phyloP scores from a whole-genome alignment of 495 filamentous ascomycete genomes.

The Talaromyces thailandensis region DNA sequence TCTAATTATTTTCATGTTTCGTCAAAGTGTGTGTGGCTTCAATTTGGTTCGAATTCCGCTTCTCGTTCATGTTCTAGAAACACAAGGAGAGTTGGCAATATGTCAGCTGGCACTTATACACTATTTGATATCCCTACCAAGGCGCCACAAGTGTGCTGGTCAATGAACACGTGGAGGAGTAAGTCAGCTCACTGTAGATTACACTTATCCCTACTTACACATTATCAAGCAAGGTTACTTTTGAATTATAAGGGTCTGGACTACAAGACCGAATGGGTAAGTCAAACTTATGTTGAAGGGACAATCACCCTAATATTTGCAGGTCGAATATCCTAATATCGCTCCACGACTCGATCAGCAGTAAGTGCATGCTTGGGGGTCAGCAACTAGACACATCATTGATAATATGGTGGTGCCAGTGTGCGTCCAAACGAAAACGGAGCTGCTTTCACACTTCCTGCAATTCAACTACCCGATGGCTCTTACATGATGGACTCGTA shows the following conservation, averaged over 20 bases:
- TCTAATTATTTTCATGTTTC: too few relatives aligned
- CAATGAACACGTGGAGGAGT: constrained; percentile 56
- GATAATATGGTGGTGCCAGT: constrained; percentile 9
- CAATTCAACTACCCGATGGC: constrained; percentile 40
- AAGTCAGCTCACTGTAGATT: constrained; percentile 9
- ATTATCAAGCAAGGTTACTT: constrained; percentile 38
- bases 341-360: constrained; percentile 33
- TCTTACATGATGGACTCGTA: constrained; percentile 48
- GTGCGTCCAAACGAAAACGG: constrained; percentile 28
- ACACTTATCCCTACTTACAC: neutral
- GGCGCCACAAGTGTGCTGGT: constrained; percentile 36
- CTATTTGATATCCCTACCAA: constrained; percentile 51
- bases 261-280: constrained; percentile 54
- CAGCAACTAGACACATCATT: neutral
- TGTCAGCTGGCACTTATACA: constrained; percentile 4
- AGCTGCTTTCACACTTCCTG: constrained; percentile 43
- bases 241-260: constrained; percentile 56
- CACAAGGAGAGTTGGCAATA: too few relatives aligned
- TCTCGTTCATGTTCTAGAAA: too few relatives aligned
- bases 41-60: too few relatives aligned
- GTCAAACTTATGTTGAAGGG: neutral
- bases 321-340: constrained; percentile 51
- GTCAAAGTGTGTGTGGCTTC: too few relatives aligned
- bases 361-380: constrained; percentile 26
- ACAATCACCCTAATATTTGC: neutral